phyloP scores from a whole-genome alignment of 768 basidiomycete genomes.

The Hericium erinaceus region DNA sequence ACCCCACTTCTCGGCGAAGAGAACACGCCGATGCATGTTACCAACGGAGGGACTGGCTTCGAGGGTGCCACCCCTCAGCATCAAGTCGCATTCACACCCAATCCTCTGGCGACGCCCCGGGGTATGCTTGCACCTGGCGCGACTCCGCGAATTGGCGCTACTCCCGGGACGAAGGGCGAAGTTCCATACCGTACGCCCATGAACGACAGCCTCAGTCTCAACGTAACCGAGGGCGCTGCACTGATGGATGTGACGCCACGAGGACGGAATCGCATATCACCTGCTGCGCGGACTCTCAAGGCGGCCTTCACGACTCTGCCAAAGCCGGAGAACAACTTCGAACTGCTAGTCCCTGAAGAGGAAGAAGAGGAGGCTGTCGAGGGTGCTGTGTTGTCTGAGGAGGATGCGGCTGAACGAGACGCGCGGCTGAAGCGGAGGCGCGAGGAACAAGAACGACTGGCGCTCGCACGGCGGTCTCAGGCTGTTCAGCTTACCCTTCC shows the following conservation, averaged over 20 bases:
- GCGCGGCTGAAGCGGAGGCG: conserved; percentile 51
- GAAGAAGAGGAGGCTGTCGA: conserved; percentile 47
- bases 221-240: conserved; percentile 53
- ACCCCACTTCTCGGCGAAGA: conserved; percentile 95
- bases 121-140: no score
- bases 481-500: conserved; percentile 79
- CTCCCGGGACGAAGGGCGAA: conserved; percentile 37
- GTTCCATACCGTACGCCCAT: conserved; percentile 85
- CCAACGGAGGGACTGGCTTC: conserved; percentile 83
- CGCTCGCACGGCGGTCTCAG: conserved; percentile 74
- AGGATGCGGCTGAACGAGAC: conserved; percentile 93
- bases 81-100: conserved; percentile 86
- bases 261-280: conserved; percentile 48
- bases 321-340: conserved; percentile 94
- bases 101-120: conserved; percentile 85
- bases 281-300: conserved; percentile 68
- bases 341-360: conserved; percentile 85
- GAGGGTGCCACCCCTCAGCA: conserved; percentile 94
- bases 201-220: conserved; percentile 87
- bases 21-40: conserved; percentile 85
- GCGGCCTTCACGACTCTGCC: conserved; percentile 80
- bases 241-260: conserved; percentile 62
- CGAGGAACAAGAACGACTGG: conserved; percentile 72
- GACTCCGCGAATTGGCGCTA: conserved; percentile 31
- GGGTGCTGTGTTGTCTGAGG: conserved; percentile 39